These are phyloP conservation scores for Physaria fendleri DNA, from an alignment of 345 rosid genomes.

Conservation along the genomic window DNA sequence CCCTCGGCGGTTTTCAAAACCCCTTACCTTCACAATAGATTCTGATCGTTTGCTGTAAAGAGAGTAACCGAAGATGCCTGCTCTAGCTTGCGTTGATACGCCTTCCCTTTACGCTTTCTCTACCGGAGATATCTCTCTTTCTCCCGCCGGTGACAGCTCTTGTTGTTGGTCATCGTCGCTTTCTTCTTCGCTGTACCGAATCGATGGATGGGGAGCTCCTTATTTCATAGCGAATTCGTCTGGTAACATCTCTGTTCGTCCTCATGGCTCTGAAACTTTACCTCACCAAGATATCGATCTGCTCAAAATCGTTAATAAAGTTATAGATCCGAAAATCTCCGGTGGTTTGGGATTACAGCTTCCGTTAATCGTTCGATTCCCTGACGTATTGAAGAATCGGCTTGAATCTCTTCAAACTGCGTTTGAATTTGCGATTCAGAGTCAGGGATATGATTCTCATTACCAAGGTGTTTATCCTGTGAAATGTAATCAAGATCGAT, in stretches of 20 bases:
- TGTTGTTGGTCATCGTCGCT: conserved; percentile 67
- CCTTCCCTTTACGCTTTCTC: conserved; percentile 35
- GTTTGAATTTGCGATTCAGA: conserved; percentile 60
- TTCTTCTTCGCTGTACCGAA: conserved; percentile 58
- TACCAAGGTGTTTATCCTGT: conserved; percentile 95
- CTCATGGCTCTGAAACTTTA: no score
- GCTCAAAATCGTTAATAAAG: no score
- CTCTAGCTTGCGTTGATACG: conserved; percentile 73
- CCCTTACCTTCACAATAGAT: conserved; percentile 67
- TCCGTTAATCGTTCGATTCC: conserved; percentile 57
- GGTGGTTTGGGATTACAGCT: no score
- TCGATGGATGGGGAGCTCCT: conserved; percentile 95
- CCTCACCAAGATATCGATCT: no score
- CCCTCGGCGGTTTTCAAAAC: conserved; percentile 99
- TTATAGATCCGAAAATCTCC: no score
- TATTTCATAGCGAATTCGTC: conserved; percentile 68
- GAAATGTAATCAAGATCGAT: conserved; percentile 95
- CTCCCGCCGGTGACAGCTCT: neutral
- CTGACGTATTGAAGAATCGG: conserved; percentile 83
- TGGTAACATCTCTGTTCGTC: conserved; percentile 63
- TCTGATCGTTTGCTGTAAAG: conserved; percentile 20
- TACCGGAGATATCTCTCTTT: no score
- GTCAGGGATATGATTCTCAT: conserved; percentile 56
- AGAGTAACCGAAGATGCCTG: conserved; percentile 75
- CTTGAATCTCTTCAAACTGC: conserved; percentile 80